Percentiles rank a stretch among this genome's conserved stretches.
Conservation (phyloP, 2,329 filamentous ascomycete genomes). For the Pezicula carpinea region DNA sequence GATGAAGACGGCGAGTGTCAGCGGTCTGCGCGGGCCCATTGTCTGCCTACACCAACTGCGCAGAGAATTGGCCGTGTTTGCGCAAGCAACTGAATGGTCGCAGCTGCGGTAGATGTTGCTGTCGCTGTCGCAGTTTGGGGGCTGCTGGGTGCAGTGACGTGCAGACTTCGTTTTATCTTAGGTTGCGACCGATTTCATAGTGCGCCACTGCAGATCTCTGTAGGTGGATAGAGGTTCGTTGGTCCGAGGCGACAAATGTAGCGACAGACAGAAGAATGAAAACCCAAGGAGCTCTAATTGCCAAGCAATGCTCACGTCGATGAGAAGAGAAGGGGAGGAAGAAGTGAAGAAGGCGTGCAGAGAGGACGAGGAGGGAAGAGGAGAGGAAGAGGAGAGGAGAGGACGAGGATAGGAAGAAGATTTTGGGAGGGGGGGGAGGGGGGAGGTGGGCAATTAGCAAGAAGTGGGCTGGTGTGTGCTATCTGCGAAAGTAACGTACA, state of each 20-base stretch:
- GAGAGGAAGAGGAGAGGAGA: neutral
- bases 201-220: too few relatives aligned
- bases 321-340: neutral
- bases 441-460: too few relatives aligned
- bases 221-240: too few relatives aligned
- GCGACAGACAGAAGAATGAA: too few relatives aligned
- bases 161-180: too few relatives aligned
- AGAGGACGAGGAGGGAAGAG: neutral
- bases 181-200: too few relatives aligned
- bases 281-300: too few relatives aligned
- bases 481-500: too few relatives aligned
- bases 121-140: neutral
- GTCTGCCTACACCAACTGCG: conserved; percentile 15
- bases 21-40: conserved; percentile 15
- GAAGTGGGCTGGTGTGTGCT: too few relatives aligned
- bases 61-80: conserved; percentile 1
- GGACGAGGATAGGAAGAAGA: neutral
- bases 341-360: neutral
- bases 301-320: too few relatives aligned
- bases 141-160: too few relatives aligned
- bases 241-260: too few relatives aligned
- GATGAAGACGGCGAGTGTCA: conserved; percentile 16
- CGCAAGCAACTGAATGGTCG: neutral
- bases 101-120: neutral
- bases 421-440: neutral